phyloP scores from a whole-genome alignment of 2,329 filamentous ascomycete genomes.

The Plenodomus biglobosus region DNA sequence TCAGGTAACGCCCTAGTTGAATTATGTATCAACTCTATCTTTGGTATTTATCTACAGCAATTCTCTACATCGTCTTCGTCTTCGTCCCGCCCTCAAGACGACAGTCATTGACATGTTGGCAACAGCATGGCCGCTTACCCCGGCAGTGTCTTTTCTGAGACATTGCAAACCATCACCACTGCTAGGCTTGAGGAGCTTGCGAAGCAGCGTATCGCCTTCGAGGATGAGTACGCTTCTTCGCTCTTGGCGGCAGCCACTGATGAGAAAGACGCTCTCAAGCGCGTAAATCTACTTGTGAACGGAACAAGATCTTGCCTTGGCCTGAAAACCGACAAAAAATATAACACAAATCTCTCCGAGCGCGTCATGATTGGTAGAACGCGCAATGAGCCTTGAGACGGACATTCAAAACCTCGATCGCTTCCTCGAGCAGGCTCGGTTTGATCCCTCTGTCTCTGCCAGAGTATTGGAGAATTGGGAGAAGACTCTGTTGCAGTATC shows the following conservation, averaged over 20 bases:
- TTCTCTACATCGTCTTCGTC: background rate
- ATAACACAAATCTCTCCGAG: conserved; percentile 10
- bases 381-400: conserved; percentile 26
- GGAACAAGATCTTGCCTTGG: conserved; percentile 35
- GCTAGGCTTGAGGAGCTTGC: conserved; percentile 43
- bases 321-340: conserved; percentile 17
- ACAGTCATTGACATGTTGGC: background rate
- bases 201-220: conserved; percentile 38
- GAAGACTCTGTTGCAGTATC: conserved; percentile 30
- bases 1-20: too few relatives aligned
- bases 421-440: conserved; percentile 41
- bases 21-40: too few relatives aligned
- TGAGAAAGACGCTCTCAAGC: conserved; percentile 25
- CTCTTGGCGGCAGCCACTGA: conserved; percentile 15
- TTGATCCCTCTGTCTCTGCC: conserved; percentile 41
- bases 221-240: conserved; percentile 25
- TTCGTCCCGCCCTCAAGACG: background rate
- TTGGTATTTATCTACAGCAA: too few relatives aligned
- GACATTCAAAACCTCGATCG: conserved; percentile 38
- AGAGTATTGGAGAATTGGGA: conserved; percentile 40
- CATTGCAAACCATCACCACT: conserved; percentile 40
- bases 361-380: conserved; percentile 24
- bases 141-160: conserved; percentile 40
- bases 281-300: conserved; percentile 28
- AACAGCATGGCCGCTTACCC: background rate